phyloP scores from a whole-genome alignment of 1,284 basidiomycete species.

The Trametes pubescens region DNA sequence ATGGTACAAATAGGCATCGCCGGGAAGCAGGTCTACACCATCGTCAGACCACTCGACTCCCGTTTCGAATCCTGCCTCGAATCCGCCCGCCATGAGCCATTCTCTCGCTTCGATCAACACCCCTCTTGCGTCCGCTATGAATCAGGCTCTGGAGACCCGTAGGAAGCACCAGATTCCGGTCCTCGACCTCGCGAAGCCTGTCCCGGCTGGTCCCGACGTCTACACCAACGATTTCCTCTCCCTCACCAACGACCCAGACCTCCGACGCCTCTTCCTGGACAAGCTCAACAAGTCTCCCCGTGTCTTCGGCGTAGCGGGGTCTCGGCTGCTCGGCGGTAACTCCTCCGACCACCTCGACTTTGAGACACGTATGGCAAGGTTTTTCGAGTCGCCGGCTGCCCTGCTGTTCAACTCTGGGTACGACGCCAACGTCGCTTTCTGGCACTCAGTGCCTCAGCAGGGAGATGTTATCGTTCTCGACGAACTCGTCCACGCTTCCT shows the following conservation, averaged over 20 bases:
- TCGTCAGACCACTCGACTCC: not conserved
- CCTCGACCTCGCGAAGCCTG: slow-evolving; percentile 12
- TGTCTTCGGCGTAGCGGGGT: slow-evolving; percentile 86
- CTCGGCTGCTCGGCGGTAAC: slow-evolving; percentile 80
- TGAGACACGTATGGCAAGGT: slow-evolving; percentile 53
- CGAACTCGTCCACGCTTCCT: slow-evolving; percentile 88
- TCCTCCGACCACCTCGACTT: slow-evolving; percentile 62
- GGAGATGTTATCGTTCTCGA: slow-evolving; percentile 86
- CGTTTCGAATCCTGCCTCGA: not conserved
- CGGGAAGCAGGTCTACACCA: not conserved
- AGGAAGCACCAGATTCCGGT: slow-evolving; percentile 12
- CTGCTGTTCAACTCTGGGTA: slow-evolving; percentile 94
- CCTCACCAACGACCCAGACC: slow-evolving; percentile 65
- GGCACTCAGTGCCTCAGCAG: slow-evolving; percentile 79
- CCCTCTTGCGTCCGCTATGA: slow-evolving; percentile 15
- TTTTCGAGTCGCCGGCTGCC: slow-evolving; percentile 70
- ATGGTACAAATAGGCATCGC: slow-evolving; percentile 1
- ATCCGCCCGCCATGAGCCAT: slow-evolving; percentile 13
- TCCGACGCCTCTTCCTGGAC: slow-evolving; percentile 63
- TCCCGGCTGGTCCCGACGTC: slow-evolving; percentile 59
- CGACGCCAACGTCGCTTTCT: slow-evolving; percentile 65
- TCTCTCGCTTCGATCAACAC: slow-evolving; percentile 8
- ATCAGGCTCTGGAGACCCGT: slow-evolving; percentile 10
- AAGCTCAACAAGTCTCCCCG: slow-evolving; percentile 58
- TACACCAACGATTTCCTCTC: slow-evolving; percentile 94